Evolutionary conservation across 257 asterid species (phyloP), one percentile per base, ranked within the genome.

Genomic region (Prunella vulgaris): DNA sequence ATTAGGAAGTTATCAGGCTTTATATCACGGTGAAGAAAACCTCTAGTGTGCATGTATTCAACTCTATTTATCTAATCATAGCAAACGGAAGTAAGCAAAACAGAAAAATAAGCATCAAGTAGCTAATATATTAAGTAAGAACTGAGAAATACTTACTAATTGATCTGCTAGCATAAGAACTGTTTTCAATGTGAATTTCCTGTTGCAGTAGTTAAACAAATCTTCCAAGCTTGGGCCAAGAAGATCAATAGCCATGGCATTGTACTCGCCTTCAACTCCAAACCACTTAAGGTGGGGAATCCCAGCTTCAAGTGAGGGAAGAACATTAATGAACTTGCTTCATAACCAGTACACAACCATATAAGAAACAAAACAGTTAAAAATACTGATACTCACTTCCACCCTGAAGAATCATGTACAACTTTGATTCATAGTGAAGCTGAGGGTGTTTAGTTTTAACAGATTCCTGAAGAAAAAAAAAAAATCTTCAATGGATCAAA

Each of bases 221-320:
- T 93, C 98, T 79, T 93, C 98, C 83, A 90, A 77, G 78, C 98
- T 93, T 17, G 98, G 97, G 14, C 98, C 98, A 30, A 93, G 97
- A 66, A 93, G 95, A 81, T 93, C 98, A 60, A 93, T 93, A 61
- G 83, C 97, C 98, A 93, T 90, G 66, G 89, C 91, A 84, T 85
- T 93, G 82, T 87, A 87, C 77, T 90, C 97, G 2, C 97, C 96
- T 84, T 93, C 97, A 60, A 84, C 94, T 77, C 98, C 98, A 85
- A 78, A 90, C 98, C 98, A 93, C 72, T 93, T 93, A 61, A 93
- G 87, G 80, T 87, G 95, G 73, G 97, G 98, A 79, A 93, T 75
- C 30, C 98, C 97, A 82, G 97, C 98, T 93, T 74, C 81, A 82
- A 35, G 53, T 37, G 77, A 69, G 76, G 74, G 42, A 10, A 60